Base-by-base conservation (phyloP, 306 rosid species). In the Quercus ilex region DNA sequence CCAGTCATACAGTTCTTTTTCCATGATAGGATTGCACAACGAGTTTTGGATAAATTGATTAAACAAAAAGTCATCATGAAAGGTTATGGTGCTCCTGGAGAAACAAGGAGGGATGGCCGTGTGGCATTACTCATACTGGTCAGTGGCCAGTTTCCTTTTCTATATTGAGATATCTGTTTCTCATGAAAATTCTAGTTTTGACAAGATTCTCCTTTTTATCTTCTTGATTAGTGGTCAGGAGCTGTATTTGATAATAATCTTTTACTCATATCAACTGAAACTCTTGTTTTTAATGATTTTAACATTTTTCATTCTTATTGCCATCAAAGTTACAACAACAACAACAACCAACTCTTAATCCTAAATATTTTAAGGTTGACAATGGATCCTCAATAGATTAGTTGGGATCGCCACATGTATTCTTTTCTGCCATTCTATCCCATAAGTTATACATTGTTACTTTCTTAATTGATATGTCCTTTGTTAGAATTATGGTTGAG, bases 81-180 rank as follows among this genome's bases (percentile, higher is more conserved):
- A 77, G 80, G 63, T 75, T 18, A 55, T 53, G 81, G 80, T 59
- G 77, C 81, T 63, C 74, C 81, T 33, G 90, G 85, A 58, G 83
- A 80, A 78, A 70, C 85, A 74, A 86, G 80, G 76, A 89, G 74
- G 79, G 91, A 89, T 77, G 76, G 60, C 15, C 92, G 78, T 43
- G 87, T 72, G 25, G 88, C 92, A 57, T 74, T 92, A 77, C 57
- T 86, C 83, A 82, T 92, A 85, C 79, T 94, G 97, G 98, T 94
- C 53, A 55, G 93, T 94, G 96, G 97, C 92, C 49, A 55, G 93
- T 85, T 67, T 80, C 79, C 26, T 74, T 57, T 63, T 2, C 19
- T 25, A 35, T 6, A 70, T 11, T 35, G 23, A 7, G 17, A 68
- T 4, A 33, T 18, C 20, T 67, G 11, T 19, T 67, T 35, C 20